A percentile compares a stretch with the other conserved stretches of the same genome.
Conservation (phyloP, 148 eudicot species). For the Arbutus unedo region DNA sequence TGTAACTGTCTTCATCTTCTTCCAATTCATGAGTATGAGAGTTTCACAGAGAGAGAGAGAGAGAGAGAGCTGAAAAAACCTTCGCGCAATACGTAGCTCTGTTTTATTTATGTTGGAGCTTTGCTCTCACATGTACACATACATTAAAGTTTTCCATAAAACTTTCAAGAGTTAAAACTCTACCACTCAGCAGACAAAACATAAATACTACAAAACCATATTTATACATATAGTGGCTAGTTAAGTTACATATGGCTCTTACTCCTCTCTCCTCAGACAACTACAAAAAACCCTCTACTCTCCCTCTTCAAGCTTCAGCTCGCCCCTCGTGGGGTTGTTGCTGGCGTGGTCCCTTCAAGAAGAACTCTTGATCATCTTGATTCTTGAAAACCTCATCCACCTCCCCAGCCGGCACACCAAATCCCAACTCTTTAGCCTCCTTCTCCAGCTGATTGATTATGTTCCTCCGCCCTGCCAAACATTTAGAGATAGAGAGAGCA, state of each 20-base stretch:
- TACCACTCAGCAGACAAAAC: neutral
- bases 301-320: slow-evolving; percentile 13
- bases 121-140: neutral
- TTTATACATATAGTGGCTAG: neutral
- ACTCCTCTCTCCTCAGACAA: neutral
- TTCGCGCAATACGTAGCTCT: neutral
- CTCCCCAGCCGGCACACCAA: slow-evolving; percentile 40
- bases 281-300: neutral
- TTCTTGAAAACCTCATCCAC: slow-evolving; percentile 48
- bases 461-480: slow-evolving; percentile 45
- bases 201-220: neutral
- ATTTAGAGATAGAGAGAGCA: neutral
- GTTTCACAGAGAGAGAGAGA: neutral
- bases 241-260: too few relatives aligned
- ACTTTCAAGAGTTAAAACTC: neutral
- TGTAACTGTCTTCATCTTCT: too few relatives aligned
- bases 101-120: slow-evolving; percentile 2
- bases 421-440: slow-evolving; percentile 69
- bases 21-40: too few relatives aligned
- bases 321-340: slow-evolving; percentile 28
- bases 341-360: slow-evolving; percentile 49
- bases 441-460: slow-evolving; percentile 52
- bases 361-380: slow-evolving; percentile 59
- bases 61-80: neutral
- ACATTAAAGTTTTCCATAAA: neutral